Base-by-base conservation (phyloP, 1,139 yeast species). In the Kodamaea alishanica region DNA sequence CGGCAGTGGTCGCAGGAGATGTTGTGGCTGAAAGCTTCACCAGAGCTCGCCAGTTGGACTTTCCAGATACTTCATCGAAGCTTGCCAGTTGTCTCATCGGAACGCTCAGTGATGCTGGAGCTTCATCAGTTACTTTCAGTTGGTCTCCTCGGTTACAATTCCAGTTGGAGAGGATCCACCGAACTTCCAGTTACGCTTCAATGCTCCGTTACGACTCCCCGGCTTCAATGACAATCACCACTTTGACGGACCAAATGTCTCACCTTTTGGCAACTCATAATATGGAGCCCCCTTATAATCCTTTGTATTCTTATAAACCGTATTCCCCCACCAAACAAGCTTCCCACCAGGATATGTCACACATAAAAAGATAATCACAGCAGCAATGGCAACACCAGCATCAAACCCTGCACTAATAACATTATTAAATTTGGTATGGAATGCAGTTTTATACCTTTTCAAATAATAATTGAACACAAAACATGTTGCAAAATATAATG, bases 381-480 rank as follows among this genome's bases (percentile, higher is more conserved):
- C 58, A 2, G 55, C 50, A 25, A 53, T 44, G 1, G 60, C 58
- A 22, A 52, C 54, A 1, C 60, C 60, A 25, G 52, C 50, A 39
- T 52, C 56, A 20, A 52, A 49, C 3, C 49, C 53, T 5, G 60
- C 61, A 4, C 62, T 52, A 30, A 58, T 50, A 22, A 56, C 54
- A 34, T 51, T 51, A 39, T 52, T 58, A 43, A 55, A 57, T 34
- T 52, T 50, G 24, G 56, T 46, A 41, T 54, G 58, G 49, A 52
- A 55, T 8, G 35, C 38, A 6, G 42, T 43, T 62, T 70, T 73
- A 46, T 61, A 63, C 35, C 73, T 65, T 49, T 74, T 75, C 44
- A 78, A 55, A 56, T 63, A 70, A 58, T 61, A 77, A 37, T 75
- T 76, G 56, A 77, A 79, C n/a, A 64, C 45, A 36, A 75, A 63